A percentile compares a stretch with the other conserved stretches of the same genome.
Conservation (phyloP, 1,284 basidiomycete genomes). For the Mycena sp. region DNA sequence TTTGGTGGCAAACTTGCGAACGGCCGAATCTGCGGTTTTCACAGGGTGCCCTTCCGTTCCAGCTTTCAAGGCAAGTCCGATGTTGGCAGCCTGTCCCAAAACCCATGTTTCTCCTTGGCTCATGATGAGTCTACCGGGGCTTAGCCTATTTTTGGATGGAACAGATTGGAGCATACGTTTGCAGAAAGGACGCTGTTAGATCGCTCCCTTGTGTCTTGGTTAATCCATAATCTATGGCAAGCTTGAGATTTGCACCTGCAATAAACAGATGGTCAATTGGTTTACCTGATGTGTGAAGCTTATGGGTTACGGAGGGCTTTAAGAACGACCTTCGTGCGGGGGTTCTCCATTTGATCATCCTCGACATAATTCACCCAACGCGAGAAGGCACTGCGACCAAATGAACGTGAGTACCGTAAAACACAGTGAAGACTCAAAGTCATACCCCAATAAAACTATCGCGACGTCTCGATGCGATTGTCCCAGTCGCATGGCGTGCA, state of each 20-base stretch:
- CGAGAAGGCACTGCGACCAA: constrained; percentile 66
- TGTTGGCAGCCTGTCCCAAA: constrained; percentile 61
- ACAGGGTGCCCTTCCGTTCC: constrained; percentile 77
- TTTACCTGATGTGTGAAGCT: background rate
- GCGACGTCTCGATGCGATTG: constrained; percentile 78
- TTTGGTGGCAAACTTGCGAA: constrained; percentile 80
- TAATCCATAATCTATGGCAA: constrained; percentile 84
- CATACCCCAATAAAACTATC: constrained; percentile 71
- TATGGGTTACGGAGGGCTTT: constrained; percentile 71
- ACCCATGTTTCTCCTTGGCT: constrained; percentile 89
- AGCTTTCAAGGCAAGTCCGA: constrained; percentile 68
- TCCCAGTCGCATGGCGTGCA: constrained; percentile 85
- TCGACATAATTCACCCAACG: constrained; percentile 82
- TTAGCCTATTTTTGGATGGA: background rate
- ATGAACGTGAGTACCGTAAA: background rate
- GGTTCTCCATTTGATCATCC: constrained; percentile 72
- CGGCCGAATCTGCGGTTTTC: constrained; percentile 66
- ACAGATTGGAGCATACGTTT: constrained; percentile 53
- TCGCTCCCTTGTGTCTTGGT: constrained; percentile 76
- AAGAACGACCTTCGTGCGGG: constrained; percentile 69
- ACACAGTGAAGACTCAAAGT: background rate
- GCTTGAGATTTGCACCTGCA: constrained; percentile 78
- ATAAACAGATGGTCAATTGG: background rate
- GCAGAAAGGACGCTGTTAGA: constrained; percentile 82
- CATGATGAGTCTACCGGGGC: constrained; percentile 65